Conservation (phyloP, 2,329 filamentous ascomycete genomes). For the Diaporthe sp. region DNA sequence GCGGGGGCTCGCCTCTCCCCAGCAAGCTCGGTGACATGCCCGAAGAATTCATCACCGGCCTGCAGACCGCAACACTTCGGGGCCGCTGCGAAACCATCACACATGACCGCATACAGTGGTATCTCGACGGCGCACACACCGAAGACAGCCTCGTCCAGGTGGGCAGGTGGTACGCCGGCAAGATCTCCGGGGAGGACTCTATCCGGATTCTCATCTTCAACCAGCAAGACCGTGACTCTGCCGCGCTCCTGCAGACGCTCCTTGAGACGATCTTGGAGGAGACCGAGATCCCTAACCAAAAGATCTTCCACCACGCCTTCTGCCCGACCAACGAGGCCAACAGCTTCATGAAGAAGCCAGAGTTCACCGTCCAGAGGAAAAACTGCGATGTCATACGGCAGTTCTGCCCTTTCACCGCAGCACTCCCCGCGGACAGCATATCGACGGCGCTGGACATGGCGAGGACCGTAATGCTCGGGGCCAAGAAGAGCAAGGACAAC, state of each 20-base stretch:
- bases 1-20: slow-evolving; percentile 37
- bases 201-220: slow-evolving; percentile 81
- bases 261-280: slow-evolving; percentile 62
- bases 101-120: slow-evolving; percentile 72
- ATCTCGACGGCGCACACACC: slow-evolving; percentile 90
- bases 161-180: slow-evolving; percentile 78
- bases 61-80: slow-evolving; percentile 74
- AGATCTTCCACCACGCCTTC: slow-evolving; percentile 30
- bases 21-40: slow-evolving; percentile 51
- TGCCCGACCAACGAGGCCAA: slow-evolving; percentile 32
- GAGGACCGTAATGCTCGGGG: slow-evolving; percentile 19
- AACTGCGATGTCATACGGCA: slow-evolving; percentile 33
- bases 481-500: slow-evolving; percentile 29
- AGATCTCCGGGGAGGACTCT: slow-evolving; percentile 48
- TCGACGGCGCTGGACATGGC: slow-evolving; percentile 29
- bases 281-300: slow-evolving; percentile 47
- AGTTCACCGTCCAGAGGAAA: slow-evolving; percentile 31
- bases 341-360: slow-evolving; percentile 24
- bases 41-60: slow-evolving; percentile 68
- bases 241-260: slow-evolving; percentile 71
- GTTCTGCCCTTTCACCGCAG: slow-evolving; percentile 30
- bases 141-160: slow-evolving; percentile 83
- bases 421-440: slow-evolving; percentile 27
- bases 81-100: slow-evolving; percentile 79
- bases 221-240: slow-evolving; percentile 86